phyloP scores from a whole-genome alignment of 345 rosid genomes.

The Heritiera fomes region DNA sequence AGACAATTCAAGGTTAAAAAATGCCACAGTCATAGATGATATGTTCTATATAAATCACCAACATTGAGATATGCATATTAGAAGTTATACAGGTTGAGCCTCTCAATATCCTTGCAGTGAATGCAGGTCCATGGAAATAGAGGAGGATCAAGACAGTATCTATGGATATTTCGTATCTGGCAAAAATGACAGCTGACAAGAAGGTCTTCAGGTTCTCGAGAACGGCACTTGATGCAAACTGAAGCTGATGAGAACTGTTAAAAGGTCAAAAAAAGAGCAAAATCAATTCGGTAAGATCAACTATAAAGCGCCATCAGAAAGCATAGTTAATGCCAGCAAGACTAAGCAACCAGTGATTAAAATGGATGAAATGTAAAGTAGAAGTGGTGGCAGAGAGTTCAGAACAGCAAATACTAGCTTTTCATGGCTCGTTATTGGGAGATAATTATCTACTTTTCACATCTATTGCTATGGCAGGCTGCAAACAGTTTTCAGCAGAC shows the following conservation, averaged over 20 bases:
- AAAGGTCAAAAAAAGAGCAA: conserved; percentile 1
- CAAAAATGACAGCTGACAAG: conserved; percentile 70
- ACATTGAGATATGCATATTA: conserved; percentile 9
- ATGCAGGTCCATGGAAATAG: conserved; percentile 80
- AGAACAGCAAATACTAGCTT: not conserved
- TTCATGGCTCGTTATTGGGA: not conserved
- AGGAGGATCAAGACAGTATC: conserved; percentile 83
- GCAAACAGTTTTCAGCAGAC: not conserved
- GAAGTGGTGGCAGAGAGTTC: not conserved
- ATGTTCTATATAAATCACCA: not conserved
- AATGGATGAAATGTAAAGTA: not conserved
- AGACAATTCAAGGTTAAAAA: conserved; percentile 2
- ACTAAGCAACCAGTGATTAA: not conserved
- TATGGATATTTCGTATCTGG: conserved; percentile 58
- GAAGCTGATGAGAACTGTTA: conserved; percentile 47
- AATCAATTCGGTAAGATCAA: not conserved
- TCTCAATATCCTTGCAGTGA: conserved; percentile 76
- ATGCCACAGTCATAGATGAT: not conserved
- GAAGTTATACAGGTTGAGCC: conserved; percentile 34
- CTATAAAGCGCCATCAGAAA: not conserved
- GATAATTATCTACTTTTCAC: not conserved
- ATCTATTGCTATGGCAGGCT: not conserved
- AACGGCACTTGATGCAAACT: conserved; percentile 59
- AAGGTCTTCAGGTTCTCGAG: conserved; percentile 75
- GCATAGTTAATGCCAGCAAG: not conserved